phyloP scores from a whole-genome alignment of 352 stramenopile species.

The Pythium utonaiense region DNA sequence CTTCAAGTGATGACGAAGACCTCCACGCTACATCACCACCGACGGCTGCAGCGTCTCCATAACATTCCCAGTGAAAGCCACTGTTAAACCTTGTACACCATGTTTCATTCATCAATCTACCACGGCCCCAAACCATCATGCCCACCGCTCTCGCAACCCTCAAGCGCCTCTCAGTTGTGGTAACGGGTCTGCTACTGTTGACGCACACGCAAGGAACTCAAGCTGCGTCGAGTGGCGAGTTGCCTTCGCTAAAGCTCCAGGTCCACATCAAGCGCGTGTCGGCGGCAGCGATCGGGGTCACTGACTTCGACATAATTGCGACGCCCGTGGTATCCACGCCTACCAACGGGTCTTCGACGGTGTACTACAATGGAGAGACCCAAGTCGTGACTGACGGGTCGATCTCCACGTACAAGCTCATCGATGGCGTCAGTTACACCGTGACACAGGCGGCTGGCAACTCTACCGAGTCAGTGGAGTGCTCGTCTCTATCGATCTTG shows the following conservation, averaged over 20 bases:
- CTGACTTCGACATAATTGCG: background rate
- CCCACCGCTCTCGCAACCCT: background rate
- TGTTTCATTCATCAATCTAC: background rate
- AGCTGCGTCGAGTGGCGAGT: background rate
- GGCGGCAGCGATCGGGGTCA: background rate
- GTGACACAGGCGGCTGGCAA: background rate
- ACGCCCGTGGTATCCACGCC: background rate
- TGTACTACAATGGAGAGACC: slow-evolving; percentile 1
- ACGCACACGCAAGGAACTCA: background rate
- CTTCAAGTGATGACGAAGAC: too few relatives aligned
- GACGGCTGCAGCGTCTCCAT: too few relatives aligned
- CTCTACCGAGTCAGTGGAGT: slow-evolving; percentile 1
- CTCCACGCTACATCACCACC: too few relatives aligned
- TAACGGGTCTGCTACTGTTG: background rate
- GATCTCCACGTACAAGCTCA: slow-evolving; percentile 30
- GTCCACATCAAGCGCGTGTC: background rate
- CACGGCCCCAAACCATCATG: background rate
- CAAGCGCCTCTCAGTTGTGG: background rate
- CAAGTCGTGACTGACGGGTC: background rate
- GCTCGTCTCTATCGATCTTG: background rate
- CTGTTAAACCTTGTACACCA: too few relatives aligned
- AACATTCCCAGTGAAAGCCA: too few relatives aligned
- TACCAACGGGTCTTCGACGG: background rate
- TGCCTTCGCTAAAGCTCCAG: background rate
- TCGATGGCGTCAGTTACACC: slow-evolving; percentile 28